Evolutionary conservation across 148 eudicot species (phyloP).

Genomic region (Selenicereus undatus): DNA sequence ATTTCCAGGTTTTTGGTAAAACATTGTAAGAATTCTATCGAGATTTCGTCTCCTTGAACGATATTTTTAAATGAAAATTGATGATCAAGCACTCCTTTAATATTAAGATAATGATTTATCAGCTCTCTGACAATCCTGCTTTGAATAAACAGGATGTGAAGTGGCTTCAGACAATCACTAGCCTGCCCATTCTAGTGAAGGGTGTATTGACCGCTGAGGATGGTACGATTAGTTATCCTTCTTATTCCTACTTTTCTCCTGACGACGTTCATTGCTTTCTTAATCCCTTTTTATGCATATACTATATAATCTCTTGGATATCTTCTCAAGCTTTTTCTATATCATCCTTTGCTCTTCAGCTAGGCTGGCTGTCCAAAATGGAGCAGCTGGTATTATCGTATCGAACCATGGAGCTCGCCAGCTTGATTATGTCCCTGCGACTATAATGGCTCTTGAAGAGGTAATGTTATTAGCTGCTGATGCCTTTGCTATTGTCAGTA

Average conservation of each 20-base stretch:
- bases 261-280: too few relatives aligned
- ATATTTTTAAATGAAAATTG: too few relatives aligned
- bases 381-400: constrained; percentile 96
- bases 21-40: too few relatives aligned
- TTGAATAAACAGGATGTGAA: constrained; percentile 65
- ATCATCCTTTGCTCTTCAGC: constrained; percentile 36
- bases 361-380: constrained; percentile 70
- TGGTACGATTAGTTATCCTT: constrained; percentile 38
- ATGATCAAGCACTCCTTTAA: too few relatives aligned
- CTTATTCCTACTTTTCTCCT: background rate
- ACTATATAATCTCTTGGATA: background rate
- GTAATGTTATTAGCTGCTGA: constrained; percentile 28
- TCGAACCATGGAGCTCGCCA: constrained; percentile 99
- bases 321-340: background rate
- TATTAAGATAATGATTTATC: too few relatives aligned
- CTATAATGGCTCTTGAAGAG: constrained; percentile 97
- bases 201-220: constrained; percentile 96
- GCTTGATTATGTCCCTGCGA: constrained; percentile 94
- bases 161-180: constrained; percentile 97
- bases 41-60: too few relatives aligned
- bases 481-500: background rate
- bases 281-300: background rate
- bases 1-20: background rate
- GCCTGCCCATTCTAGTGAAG: constrained; percentile 93
- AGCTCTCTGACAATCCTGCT: constrained; percentile 1